Base-by-base conservation (phyloP, 768 basidiomycete species). In the Flagelloscypha sp. region DNA sequence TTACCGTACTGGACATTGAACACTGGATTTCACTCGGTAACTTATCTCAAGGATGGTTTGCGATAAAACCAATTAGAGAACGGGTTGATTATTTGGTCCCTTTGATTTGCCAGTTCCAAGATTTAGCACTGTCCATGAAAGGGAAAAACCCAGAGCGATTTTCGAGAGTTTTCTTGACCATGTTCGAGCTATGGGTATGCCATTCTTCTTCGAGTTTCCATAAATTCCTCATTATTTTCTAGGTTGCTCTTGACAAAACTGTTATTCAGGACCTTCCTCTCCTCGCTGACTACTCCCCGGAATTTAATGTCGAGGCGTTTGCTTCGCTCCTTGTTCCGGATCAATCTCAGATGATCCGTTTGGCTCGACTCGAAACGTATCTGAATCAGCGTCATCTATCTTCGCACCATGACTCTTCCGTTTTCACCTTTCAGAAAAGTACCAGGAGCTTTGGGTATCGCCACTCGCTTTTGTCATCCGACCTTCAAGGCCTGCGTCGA, bases 1-100 rank as follows among this genome's bases (percentile, higher is more conserved):
- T 35, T 3, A 38, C 54, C 2, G 51, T 69, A 0, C 56, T 46
- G 7, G 68, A 69, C 38, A 54, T 69, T 24, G 66, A 69, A 42
- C 33, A 28, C 8, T 42, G 52, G 42, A 33, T 28, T 7, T 42
- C 52, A 10, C 52, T 66, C 30, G 43, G 51, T 20, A 39, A 48
- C 6, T 37, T 38, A 13, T 45, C 69, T 5, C 54, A 59, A 20
- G 31, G 10, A 16, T 69, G 65, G 65, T 49, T 61, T 8, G 20
- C 30, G 8, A 5, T 23, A 1, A 33, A 54, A 49, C 24, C 30
- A 1, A 15, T 32, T n/a, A 33, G 45, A 15, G 36, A 46, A 4
- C 37, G 33, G 3, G 48, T 46, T n/a, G 32, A 32, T 18, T 47
- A 41, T 1, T 43, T 68, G 19, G 56, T 46, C 25, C 41, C 46